A percentile compares a stretch with the other conserved stretches of the same genome.
phyloP scores from a whole-genome alignment of 306 rosid species.

The Casuarina glauca region DNA sequence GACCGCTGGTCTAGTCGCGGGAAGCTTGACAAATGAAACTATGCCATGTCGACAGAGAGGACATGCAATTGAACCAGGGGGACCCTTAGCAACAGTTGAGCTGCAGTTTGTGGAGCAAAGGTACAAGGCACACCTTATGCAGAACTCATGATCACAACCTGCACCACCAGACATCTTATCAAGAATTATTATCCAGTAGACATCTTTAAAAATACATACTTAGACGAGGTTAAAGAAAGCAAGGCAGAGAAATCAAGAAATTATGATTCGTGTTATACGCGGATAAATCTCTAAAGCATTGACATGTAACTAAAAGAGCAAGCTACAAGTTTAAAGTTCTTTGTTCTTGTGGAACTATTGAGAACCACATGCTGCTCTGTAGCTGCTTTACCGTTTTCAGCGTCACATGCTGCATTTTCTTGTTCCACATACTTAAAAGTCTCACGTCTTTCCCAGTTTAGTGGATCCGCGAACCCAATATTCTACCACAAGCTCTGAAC shows the following conservation, averaged over 20 bases:
- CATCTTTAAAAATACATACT: not conserved
- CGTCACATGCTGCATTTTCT: not conserved
- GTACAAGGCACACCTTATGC: constrained; percentile 89
- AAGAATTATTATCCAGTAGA: too few relatives aligned
- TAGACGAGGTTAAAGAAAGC: not conserved
- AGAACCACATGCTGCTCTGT: too few relatives aligned
- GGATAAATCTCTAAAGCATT: not conserved
- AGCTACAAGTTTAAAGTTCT: not conserved
- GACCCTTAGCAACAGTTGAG: constrained; percentile 42
- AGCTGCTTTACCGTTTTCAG: not conserved
- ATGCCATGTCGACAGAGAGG: constrained; percentile 93
- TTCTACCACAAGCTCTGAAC: too few relatives aligned
- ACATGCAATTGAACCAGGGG: constrained; percentile 88
- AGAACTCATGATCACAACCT: constrained; percentile 97
- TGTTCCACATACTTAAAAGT: not conserved
- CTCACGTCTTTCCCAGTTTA: too few relatives aligned
- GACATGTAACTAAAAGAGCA: not conserved
- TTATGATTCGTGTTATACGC: not conserved
- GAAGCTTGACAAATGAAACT: constrained; percentile 75
- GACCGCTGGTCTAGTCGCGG: constrained; percentile 37
- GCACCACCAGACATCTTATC: constrained; percentile 29
- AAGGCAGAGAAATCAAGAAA: not conserved
- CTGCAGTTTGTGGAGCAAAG: constrained; percentile 76
- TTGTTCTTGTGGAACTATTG: not conserved
- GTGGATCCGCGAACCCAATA: too few relatives aligned